A percentile compares a stretch with the other conserved stretches of the same genome.
These are phyloP conservation scores for Hymenoscyphus scutula DNA, from an alignment of 2,329 filamentous ascomycete genomes.

Conservation along the genomic window DNA sequence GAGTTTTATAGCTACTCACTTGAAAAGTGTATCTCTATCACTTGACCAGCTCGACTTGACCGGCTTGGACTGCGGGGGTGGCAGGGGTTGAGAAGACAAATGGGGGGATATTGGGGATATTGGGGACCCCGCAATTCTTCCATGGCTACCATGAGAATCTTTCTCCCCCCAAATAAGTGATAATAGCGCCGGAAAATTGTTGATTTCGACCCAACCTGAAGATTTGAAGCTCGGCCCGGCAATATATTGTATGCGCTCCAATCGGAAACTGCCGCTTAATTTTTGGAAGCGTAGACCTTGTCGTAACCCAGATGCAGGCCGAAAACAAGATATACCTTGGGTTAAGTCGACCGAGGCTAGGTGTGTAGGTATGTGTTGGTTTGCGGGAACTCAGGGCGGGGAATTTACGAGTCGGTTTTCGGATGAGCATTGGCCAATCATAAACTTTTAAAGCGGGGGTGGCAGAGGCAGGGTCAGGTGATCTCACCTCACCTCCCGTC, in stretches of 20 bases:
- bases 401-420: too few relatives aligned
- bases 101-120: too few relatives aligned
- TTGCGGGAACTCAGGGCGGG: too few relatives aligned
- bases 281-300: too few relatives aligned
- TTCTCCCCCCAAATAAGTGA: conserved; percentile 15
- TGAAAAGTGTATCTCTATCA: background rate
- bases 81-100: background rate
- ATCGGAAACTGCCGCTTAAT: conserved; percentile 8
- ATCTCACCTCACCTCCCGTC: background rate
- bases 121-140: conserved; percentile 18
- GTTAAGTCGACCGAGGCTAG: too few relatives aligned
- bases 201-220: background rate
- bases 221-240: conserved; percentile 10
- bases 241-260: conserved; percentile 18
- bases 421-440: too few relatives aligned
- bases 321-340: too few relatives aligned
- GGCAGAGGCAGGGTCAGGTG: too few relatives aligned
- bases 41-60: background rate
- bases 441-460: too few relatives aligned
- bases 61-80: background rate
- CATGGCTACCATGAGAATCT: conserved; percentile 5
- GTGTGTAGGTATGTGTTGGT: too few relatives aligned
- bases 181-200: conserved; percentile 13
- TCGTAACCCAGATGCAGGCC: too few relatives aligned
- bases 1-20: background rate